phyloP scores from a whole-genome alignment of 140 eudicot genomes.

The Cichorium intybus region DNA sequence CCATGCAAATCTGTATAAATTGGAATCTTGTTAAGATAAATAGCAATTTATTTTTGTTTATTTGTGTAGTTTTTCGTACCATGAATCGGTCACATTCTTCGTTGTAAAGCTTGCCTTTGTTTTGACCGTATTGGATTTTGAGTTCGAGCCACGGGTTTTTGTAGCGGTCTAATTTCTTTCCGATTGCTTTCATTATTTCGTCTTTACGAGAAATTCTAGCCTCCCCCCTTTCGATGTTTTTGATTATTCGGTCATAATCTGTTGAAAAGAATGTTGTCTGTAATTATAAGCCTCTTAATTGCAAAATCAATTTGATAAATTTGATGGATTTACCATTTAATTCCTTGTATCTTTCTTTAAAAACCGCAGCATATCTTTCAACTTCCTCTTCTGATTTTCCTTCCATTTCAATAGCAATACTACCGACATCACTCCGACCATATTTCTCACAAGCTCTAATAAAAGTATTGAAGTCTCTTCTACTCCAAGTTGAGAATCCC shows the following conservation, averaged over 20 bases:
- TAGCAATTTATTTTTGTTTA: not conserved
- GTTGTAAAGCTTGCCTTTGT: slow-evolving; percentile 96
- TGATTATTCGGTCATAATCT: slow-evolving; percentile 94
- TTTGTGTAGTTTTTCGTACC: slow-evolving; percentile 39
- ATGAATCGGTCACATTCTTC: slow-evolving; percentile 99
- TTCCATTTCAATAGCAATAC: slow-evolving; percentile 95
- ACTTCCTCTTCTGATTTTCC: slow-evolving; percentile 91
- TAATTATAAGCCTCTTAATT: not conserved
- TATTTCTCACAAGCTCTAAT: slow-evolving; percentile 98
- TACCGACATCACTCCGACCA: slow-evolving; percentile 71
- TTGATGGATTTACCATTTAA: slow-evolving; percentile 61
- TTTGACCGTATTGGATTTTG: slow-evolving; percentile 97
- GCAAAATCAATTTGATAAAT: too few species aligned
- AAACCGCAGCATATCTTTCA: slow-evolving; percentile 91
- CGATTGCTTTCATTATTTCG: slow-evolving; percentile 97
- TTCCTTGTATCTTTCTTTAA: slow-evolving; percentile 92
- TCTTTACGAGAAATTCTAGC: slow-evolving; percentile 94
- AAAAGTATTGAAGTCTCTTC: slow-evolving; percentile 87
- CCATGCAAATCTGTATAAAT: slow-evolving; percentile 80
- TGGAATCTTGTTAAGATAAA: not conserved
- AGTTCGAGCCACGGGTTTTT: slow-evolving; percentile 99
- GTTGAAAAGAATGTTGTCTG: slow-evolving; percentile 9
- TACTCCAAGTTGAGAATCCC: slow-evolving; percentile 98
- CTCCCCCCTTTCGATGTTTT: slow-evolving; percentile 97
- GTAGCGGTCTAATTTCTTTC: slow-evolving; percentile 95